Base-by-base conservation (phyloP, 2,329 filamentous ascomycete species). In the Alternaria sp. region DNA sequence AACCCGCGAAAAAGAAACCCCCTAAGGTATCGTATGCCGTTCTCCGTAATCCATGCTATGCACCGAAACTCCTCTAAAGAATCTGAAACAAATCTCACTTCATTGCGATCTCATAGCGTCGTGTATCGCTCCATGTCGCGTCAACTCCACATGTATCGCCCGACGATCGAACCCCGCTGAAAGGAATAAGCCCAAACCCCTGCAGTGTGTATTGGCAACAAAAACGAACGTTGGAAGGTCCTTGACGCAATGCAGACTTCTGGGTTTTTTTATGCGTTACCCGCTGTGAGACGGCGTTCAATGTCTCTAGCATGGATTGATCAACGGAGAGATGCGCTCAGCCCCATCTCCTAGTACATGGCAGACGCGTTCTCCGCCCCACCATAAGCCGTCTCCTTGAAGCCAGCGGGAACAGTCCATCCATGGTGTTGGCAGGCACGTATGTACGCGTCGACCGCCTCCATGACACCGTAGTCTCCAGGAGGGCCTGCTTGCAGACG, bases 401-500 rank as follows among this genome's bases (percentile, higher is more conserved):
- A 85, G 45, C 90, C 90, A 5, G 80, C 76, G 0, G 93, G 92
- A 4, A 94, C 81, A 51, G 83, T 76, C 93, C 93, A 97, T 1
- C 91, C 90, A 80, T 97, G 93, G 5, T 80, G 69, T 0, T 65
- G 68, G 63, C 91, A 93, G 11, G 90, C 90, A 55, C 93, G 87
- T 28, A 84, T 81, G 73, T 91, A 97, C 3, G 92, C 93, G 0
- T 89, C 86, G 1, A 93, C 83, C 0, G 93, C 93, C 76, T 96
- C 93, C 0, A 75, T 76, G 6, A 92, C 85, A 0, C 83, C 82
- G 73, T 97, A 97, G 66, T 91, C 86, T 5, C 52, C 46, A 5
- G 67, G 45, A 10, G 63, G 61, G 40, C 69, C 36, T 3, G 43
- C 62, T 17, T 85, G 83, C 12, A 97, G 81, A n/a, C 91, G 86